A percentile compares a stretch with the other conserved stretches of the same genome.
These are phyloP conservation scores for Malbranchea zuffiana DNA, from an alignment of 2,329 filamentous ascomycete genomes.

Conservation along the genomic window DNA sequence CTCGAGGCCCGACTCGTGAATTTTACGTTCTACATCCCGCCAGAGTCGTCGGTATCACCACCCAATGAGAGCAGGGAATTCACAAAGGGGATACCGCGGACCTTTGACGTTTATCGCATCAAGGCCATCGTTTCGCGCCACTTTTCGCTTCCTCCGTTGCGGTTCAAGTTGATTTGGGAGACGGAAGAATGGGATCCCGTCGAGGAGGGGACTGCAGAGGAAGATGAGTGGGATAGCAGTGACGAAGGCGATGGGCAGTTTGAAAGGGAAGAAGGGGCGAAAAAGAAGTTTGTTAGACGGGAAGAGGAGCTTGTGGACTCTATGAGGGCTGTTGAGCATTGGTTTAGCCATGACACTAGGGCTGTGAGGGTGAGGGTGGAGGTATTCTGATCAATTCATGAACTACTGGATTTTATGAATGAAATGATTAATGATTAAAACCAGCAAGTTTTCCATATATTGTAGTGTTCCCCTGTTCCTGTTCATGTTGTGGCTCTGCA, in stretches of 20 bases:
- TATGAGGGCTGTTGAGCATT: constrained; percentile 71
- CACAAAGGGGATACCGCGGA: constrained; percentile 54
- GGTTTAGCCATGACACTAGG: constrained; percentile 54
- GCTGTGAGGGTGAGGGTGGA: constrained; percentile 65
- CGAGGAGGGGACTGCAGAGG: constrained; percentile 49
- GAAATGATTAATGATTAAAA: constrained; percentile 1
- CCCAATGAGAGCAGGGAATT: constrained; percentile 19
- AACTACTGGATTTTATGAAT: not conserved
- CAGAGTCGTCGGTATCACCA: constrained; percentile 3
- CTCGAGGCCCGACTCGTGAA: constrained; percentile 66
- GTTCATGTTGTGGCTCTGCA: not conserved
- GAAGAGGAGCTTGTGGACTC: constrained; percentile 72
- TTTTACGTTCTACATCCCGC: constrained; percentile 46
- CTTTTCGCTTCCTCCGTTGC: constrained; percentile 55
- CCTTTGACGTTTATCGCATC: constrained; percentile 69
- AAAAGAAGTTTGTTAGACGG: constrained; percentile 57
- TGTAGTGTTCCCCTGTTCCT: not conserved
- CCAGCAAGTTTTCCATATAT: not conserved
- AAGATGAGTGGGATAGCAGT: constrained; percentile 40
- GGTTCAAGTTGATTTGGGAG: constrained; percentile 66
- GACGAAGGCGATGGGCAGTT: constrained; percentile 39
- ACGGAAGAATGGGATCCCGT: constrained; percentile 85
- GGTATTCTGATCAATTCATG: constrained; percentile 12
- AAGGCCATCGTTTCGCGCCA: constrained; percentile 64
- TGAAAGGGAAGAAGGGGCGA: constrained; percentile 12